These are phyloP conservation scores for Asparagopsis taxiformis DNA, from an alignment of 31 red algal genomes.

Conservation along the genomic window DNA sequence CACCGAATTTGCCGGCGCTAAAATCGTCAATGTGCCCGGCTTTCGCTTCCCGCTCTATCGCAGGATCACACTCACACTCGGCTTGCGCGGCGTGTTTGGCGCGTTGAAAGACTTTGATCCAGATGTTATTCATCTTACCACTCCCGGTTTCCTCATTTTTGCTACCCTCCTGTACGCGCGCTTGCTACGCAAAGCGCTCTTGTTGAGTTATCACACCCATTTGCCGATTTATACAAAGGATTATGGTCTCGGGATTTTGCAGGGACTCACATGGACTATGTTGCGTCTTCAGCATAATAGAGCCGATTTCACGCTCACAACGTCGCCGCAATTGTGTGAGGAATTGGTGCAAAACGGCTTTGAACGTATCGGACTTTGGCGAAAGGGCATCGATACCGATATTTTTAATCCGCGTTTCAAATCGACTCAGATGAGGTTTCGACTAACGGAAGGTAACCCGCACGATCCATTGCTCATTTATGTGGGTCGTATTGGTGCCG, in stretches of 20 bases:
- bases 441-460: slow-evolving; percentile 76
- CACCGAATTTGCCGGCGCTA: slow-evolving; percentile 74
- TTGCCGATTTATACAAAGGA: slow-evolving; percentile 83
- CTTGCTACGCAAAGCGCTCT: slow-evolving; percentile 75
- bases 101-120: slow-evolving; percentile 77
- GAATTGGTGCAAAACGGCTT: slow-evolving; percentile 84
- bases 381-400: slow-evolving; percentile 90
- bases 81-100: slow-evolving; percentile 68
- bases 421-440: slow-evolving; percentile 52
- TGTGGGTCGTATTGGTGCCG: slow-evolving; percentile 89
- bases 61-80: slow-evolving; percentile 82
- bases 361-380: slow-evolving; percentile 85
- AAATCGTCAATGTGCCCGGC: slow-evolving; percentile 71
- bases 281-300: slow-evolving; percentile 84
- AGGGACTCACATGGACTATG: slow-evolving; percentile 77
- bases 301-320: slow-evolving; percentile 91
- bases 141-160: slow-evolving; percentile 92
- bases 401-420: slow-evolving; percentile 78
- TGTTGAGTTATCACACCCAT: slow-evolving; percentile 94
- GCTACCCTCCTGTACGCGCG: slow-evolving; percentile 83
- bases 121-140: slow-evolving; percentile 91
- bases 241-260: slow-evolving; percentile 73
- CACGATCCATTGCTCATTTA: slow-evolving; percentile 80
- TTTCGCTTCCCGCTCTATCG: slow-evolving; percentile 96
- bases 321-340: slow-evolving; percentile 87